Conservation (phyloP, 1,139 yeast genomes). For the Geotrichum candidum region DNA sequence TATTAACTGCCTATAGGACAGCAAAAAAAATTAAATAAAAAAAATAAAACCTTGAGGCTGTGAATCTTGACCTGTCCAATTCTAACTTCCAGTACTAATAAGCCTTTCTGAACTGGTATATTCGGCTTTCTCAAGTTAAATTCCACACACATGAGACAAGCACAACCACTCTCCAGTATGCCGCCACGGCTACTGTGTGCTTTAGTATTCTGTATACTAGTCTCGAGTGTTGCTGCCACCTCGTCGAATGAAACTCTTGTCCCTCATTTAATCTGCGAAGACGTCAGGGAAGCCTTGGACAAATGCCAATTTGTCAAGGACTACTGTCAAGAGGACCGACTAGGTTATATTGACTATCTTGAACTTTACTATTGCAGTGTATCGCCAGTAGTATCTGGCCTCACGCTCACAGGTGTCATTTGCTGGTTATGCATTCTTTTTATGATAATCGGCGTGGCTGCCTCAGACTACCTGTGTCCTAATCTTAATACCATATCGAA, state of each 20-base stretch:
- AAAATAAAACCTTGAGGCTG: neutral
- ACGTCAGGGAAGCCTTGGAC: conserved; percentile 24
- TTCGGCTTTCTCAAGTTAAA: neutral
- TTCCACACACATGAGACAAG: neutral
- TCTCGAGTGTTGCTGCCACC: conserved; percentile 1
- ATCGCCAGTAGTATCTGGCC: conserved; percentile 18
- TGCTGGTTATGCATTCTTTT: conserved; percentile 44
- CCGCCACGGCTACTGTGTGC: neutral
- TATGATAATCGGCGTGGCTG: conserved; percentile 61
- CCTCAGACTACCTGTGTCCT: conserved; percentile 72
- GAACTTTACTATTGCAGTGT: conserved; percentile 32
- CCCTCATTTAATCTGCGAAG: conserved; percentile 18
- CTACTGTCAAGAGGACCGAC: conserved; percentile 30
- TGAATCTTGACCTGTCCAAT: neutral
- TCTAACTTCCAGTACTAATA: neutral
- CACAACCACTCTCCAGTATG: neutral
- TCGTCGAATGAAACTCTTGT: neutral
- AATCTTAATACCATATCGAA: conserved; percentile 60
- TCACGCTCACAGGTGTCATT: conserved; percentile 18
- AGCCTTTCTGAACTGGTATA: neutral
- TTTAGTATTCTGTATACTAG: neutral
- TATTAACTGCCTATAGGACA: neutral
- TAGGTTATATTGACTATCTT: conserved; percentile 33
- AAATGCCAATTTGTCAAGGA: conserved; percentile 32
- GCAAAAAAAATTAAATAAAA: too few relatives aligned